phyloP scores from a whole-genome alignment of 2,329 filamentous ascomycete genomes.

The Mycosphaerella sp. region DNA sequence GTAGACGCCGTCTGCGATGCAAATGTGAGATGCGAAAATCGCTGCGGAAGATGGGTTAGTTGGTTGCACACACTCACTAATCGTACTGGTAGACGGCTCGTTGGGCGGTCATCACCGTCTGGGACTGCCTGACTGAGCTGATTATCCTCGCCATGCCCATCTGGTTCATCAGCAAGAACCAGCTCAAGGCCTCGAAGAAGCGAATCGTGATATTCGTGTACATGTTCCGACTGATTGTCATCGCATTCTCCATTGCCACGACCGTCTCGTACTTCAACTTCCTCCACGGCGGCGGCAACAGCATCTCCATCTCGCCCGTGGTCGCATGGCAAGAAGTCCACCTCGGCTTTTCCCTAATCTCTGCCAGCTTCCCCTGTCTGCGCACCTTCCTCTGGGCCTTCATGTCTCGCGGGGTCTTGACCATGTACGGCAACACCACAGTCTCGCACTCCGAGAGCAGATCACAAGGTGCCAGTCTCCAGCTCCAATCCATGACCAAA shows the following conservation, averaged over 20 bases:
- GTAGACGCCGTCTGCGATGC: slow-evolving; percentile 20
- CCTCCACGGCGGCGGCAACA: slow-evolving; percentile 13
- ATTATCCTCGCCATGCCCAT: slow-evolving; percentile 23
- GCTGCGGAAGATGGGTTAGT: too few species aligned
- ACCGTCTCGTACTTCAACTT: slow-evolving; percentile 23
- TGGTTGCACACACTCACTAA: slow-evolving; percentile 1
- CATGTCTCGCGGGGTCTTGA: slow-evolving; percentile 21
- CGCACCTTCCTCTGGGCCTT: slow-evolving; percentile 25
- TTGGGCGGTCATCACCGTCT: slow-evolving; percentile 18
- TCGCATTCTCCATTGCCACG: slow-evolving; percentile 16
- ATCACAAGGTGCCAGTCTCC: slow-evolving; percentile 14
- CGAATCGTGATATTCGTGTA: slow-evolving; percentile 22
- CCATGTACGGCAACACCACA: slow-evolving; percentile 23
- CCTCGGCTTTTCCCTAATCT: slow-evolving; percentile 24
- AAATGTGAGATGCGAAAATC: slow-evolving; percentile 9
- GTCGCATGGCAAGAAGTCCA: slow-evolving; percentile 23
- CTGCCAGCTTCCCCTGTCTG: slow-evolving; percentile 25
- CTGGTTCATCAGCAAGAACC: slow-evolving; percentile 24
- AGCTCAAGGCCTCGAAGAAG: slow-evolving; percentile 22
- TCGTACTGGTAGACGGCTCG: slow-evolving; percentile 9
- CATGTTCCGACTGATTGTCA: slow-evolving; percentile 18
- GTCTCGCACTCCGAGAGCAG: slow-evolving; percentile 6
- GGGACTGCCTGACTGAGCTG: slow-evolving; percentile 22
- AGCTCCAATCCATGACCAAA: slow-evolving; percentile 16
- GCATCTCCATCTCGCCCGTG: slow-evolving; percentile 20